A percentile compares a stretch with the other conserved stretches of the same genome.
phyloP scores from a whole-genome alignment of 176 grass and related monocot genomes.

The Carex pumila region DNA sequence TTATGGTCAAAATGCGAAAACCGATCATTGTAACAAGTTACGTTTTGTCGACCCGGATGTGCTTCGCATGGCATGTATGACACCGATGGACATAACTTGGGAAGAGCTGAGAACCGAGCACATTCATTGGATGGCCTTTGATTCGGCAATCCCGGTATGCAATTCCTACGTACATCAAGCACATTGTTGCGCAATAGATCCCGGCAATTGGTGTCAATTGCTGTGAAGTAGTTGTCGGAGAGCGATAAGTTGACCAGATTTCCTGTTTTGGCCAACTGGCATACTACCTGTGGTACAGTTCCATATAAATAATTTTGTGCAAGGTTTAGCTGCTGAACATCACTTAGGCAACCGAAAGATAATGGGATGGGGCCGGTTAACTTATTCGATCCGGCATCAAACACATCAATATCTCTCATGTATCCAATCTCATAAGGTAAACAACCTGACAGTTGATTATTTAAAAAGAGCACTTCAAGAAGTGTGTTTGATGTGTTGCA shows the following conservation, averaged over 20 bases:
- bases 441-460: slow-evolving; percentile 65
- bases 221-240: slow-evolving; percentile 70
- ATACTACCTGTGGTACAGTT: slow-evolving; percentile 55
- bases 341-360: slow-evolving; percentile 70
- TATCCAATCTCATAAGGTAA: slow-evolving; percentile 66
- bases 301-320: slow-evolving; percentile 64
- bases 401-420: slow-evolving; percentile 38
- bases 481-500: slow-evolving; percentile 42
- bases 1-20: not conserved
- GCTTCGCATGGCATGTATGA: slow-evolving; percentile 53
- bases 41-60: slow-evolving; percentile 21
- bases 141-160: slow-evolving; percentile 45
- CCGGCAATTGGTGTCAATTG: slow-evolving; percentile 41
- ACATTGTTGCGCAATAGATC: slow-evolving; percentile 34
- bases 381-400: slow-evolving; percentile 56
- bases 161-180: slow-evolving; percentile 63
- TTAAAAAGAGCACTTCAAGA: slow-evolving; percentile 75
- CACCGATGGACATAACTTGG: slow-evolving; percentile 50
- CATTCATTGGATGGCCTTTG: slow-evolving; percentile 62
- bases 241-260: slow-evolving; percentile 63
- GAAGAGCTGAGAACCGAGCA: slow-evolving; percentile 31
- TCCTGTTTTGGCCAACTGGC: slow-evolving; percentile 40
- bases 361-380: slow-evolving; percentile 59
- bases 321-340: slow-evolving; percentile 52
- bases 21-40: not conserved